phyloP scores from a whole-genome alignment of 352 stramenopile species.

The Pythium sukuiense region DNA sequence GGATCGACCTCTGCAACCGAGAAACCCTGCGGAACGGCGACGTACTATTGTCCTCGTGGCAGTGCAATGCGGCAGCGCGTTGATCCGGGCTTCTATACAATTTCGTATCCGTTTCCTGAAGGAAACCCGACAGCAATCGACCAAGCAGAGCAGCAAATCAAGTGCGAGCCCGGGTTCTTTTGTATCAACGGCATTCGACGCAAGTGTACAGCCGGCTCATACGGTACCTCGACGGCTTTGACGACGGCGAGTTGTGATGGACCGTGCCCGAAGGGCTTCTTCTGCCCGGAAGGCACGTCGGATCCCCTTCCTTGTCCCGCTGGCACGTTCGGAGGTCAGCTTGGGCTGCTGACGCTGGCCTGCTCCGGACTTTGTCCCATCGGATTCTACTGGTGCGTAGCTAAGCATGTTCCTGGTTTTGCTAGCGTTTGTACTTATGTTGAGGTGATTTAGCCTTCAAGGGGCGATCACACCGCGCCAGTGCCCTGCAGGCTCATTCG shows the following conservation, averaged over 20 bases:
- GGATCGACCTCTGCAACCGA: constrained; percentile 58
- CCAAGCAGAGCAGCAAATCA: constrained; percentile 9
- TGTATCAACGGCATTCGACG: constrained; percentile 59
- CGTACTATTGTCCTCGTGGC: constrained; percentile 58
- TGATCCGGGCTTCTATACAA: constrained; percentile 55
- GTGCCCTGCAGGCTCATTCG: constrained; percentile 53
- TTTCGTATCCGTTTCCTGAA: constrained; percentile 30
- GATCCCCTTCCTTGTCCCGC: constrained; percentile 48
- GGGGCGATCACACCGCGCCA: constrained; percentile 37
- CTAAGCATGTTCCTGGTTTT: background rate
- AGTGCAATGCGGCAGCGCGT: constrained; percentile 44
- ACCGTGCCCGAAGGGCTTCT: constrained; percentile 49
- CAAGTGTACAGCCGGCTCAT: constrained; percentile 50
- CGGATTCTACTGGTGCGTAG: constrained; percentile 56
- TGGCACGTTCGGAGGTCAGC: constrained; percentile 42
- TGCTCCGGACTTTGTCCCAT: constrained; percentile 56
- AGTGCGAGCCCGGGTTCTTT: constrained; percentile 67
- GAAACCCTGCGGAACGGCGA: constrained; percentile 47
- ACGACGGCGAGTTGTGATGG: constrained; percentile 37
- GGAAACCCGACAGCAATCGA: constrained; percentile 1
- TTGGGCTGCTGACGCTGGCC: constrained; percentile 32
- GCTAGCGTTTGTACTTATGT: background rate
- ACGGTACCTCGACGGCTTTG: constrained; percentile 39
- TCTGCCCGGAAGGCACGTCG: constrained; percentile 50
- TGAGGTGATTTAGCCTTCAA: constrained; percentile 25